Percentiles rank a stretch among this genome's conserved stretches.
Conservation (phyloP, 2,329 filamentous ascomycete genomes). For the Trichoderma arundinaceum region DNA sequence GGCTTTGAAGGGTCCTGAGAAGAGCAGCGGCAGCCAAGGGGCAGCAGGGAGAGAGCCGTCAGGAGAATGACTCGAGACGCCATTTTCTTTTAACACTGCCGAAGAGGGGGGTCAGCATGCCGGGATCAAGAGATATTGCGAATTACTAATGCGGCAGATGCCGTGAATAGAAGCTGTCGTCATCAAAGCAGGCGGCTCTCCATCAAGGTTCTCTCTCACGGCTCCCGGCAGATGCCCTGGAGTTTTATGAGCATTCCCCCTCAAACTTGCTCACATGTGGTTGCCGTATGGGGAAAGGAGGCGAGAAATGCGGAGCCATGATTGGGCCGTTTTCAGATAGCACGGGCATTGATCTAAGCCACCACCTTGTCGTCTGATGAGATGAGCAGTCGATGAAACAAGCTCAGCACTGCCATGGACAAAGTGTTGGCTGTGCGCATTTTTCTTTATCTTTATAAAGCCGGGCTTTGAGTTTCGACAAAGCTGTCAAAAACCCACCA, state of each 20-base stretch:
- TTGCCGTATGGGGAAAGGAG: constrained; percentile 39
- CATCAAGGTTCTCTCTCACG: constrained; percentile 15
- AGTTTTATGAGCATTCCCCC: constrained; percentile 40
- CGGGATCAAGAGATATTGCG: neutral
- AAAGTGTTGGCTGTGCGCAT: too few species aligned
- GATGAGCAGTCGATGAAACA: constrained; percentile 15
- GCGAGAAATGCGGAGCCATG: constrained; percentile 35
- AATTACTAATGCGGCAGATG: neutral
- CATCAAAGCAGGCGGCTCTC: neutral
- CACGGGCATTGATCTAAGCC: neutral
- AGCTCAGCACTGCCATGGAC: neutral
- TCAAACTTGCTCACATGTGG: constrained; percentile 46
- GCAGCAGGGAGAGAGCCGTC: constrained; percentile 16
- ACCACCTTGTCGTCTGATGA: neutral
- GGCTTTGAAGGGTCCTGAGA: constrained; percentile 20
- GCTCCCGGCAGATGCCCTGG: neutral
- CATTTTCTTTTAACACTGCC: constrained; percentile 8
- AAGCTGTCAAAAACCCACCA: neutral
- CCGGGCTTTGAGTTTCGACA: neutral
- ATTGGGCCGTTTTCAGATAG: constrained; percentile 39
- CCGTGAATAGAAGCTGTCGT: neutral
- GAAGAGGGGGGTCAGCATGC: constrained; percentile 7
- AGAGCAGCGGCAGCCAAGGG: constrained; percentile 24
- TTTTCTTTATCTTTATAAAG: neutral
- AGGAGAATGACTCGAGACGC: constrained; percentile 17